Conservation (phyloP, 352 stramenopile genomes). For the Globisporangium mamillatum region DNA sequence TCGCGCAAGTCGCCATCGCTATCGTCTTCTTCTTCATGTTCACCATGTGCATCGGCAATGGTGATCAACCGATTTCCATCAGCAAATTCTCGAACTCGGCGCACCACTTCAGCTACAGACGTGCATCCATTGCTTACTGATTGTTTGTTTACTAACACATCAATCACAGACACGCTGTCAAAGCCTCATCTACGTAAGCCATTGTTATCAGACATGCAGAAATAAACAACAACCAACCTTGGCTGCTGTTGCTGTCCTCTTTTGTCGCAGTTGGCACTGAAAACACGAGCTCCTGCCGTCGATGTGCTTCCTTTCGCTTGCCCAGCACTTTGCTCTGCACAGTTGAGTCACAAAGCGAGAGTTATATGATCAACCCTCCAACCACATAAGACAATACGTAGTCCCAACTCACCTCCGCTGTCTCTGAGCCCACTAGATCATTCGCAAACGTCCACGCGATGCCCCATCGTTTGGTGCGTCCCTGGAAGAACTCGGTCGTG, state of each 20-base stretch:
- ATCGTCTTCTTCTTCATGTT: conserved; percentile 2
- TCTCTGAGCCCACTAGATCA: conserved; percentile 20
- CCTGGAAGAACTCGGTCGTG: conserved; percentile 94
- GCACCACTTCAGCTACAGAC: conserved; percentile 37
- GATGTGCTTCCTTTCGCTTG: conserved; percentile 78
- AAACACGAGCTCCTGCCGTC: conserved; percentile 57
- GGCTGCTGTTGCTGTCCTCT: neutral
- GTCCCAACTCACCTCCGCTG: conserved; percentile 32
- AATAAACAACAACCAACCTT: conserved; percentile 11
- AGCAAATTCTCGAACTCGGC: conserved; percentile 43
- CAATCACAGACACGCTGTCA: neutral
- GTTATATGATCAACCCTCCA: neutral
- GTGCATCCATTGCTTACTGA: conserved; percentile 33
- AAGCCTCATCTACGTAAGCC: neutral
- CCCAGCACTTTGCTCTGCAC: conserved; percentile 69
- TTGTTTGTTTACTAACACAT: neutral
- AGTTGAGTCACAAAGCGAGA: neutral
- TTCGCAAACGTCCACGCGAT: conserved; percentile 90
- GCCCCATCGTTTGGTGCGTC: conserved; percentile 91
- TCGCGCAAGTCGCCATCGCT: neutral
- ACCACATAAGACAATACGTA: conserved; percentile 11
- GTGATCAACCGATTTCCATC: conserved; percentile 16
- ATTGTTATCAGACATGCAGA: neutral
- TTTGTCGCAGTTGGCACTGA: conserved; percentile 22
- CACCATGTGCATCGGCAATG: conserved; percentile 7